These are phyloP conservation scores for Hypsizygus marmoreus DNA, from an alignment of 768 basidiomycete species.

Conservation along the genomic window DNA sequence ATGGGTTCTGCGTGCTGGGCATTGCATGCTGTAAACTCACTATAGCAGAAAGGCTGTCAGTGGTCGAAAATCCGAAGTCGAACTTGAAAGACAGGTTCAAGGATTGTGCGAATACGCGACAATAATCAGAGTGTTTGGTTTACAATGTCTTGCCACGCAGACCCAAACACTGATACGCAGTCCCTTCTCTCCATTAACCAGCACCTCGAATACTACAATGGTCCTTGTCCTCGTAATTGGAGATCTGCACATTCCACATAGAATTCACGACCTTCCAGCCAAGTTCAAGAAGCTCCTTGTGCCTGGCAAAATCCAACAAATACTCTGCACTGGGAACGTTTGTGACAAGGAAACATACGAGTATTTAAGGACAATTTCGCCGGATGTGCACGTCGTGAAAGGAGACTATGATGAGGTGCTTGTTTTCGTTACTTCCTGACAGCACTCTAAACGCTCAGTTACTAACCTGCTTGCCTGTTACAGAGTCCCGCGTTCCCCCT, in stretches of 20 bases:
- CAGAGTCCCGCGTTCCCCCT: slow-evolving; percentile 75
- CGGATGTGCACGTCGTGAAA: slow-evolving; percentile 88
- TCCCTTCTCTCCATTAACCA: too few relatives aligned
- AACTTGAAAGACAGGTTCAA: too few relatives aligned
- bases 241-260: slow-evolving; percentile 94
- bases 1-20: too few relatives aligned
- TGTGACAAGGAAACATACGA: slow-evolving; percentile 98
- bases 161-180: too few relatives aligned
- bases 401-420: slow-evolving; percentile 96
- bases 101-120: too few relatives aligned
- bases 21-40: too few relatives aligned
- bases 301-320: slow-evolving; percentile 97
- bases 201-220: slow-evolving; percentile 57
- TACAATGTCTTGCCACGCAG: too few relatives aligned
- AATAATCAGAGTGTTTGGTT: too few relatives aligned
- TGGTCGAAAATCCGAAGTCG: too few relatives aligned
- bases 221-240: slow-evolving; percentile 96
- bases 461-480: slow-evolving; percentile 1
- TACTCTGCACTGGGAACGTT: slow-evolving; percentile 95
- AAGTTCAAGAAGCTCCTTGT: slow-evolving; percentile 98
- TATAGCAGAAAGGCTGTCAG: too few relatives aligned
- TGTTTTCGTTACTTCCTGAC: slow-evolving; percentile 5
- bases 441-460: not conserved
- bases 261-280: slow-evolving; percentile 85
- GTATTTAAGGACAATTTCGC: slow-evolving; percentile 90